Conservation (phyloP, 768 basidiomycete genomes). For the Tylopilus vinaceipallidus region DNA sequence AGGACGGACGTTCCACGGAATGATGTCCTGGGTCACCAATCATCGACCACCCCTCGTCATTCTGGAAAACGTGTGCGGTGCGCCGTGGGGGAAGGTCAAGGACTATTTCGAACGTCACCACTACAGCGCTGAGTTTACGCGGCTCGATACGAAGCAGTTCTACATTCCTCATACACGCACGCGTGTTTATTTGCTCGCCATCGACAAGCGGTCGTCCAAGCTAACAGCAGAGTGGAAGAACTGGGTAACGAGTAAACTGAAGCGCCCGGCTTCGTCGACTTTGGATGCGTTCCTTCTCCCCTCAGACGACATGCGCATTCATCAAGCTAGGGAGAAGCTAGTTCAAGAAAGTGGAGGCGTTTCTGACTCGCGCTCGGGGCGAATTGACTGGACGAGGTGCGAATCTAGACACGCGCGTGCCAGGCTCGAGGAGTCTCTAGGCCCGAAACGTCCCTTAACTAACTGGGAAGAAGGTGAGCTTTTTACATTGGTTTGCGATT, state of each 20-base stretch:
- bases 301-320: slow-evolving; percentile 88
- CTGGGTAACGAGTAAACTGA: slow-evolving; percentile 56
- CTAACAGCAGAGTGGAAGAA: slow-evolving; percentile 72
- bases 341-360: slow-evolving; percentile 67
- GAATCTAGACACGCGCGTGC: slow-evolving; percentile 90
- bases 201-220: slow-evolving; percentile 58
- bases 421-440: slow-evolving; percentile 78
- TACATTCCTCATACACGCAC: slow-evolving; percentile 96
- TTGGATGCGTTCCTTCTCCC: slow-evolving; percentile 91
- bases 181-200: slow-evolving; percentile 82
- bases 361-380: slow-evolving; percentile 65
- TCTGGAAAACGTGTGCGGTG: slow-evolving; percentile 89
- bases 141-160: slow-evolving; percentile 84
- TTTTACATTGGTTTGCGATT: neutral
- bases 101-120: slow-evolving; percentile 70
- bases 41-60: slow-evolving; percentile 91
- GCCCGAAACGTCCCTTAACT: slow-evolving; percentile 81
- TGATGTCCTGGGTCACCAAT: slow-evolving; percentile 88
- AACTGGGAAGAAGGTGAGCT: slow-evolving; percentile 86
- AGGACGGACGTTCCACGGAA: slow-evolving; percentile 89
- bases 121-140: slow-evolving; percentile 68
- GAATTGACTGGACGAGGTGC: slow-evolving; percentile 89
- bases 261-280: slow-evolving; percentile 84
- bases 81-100: slow-evolving; percentile 81
- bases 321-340: slow-evolving; percentile 82